Base-by-base conservation (phyloP, 257 asterid genomes). In the Salvia rosmarinus region DNA sequence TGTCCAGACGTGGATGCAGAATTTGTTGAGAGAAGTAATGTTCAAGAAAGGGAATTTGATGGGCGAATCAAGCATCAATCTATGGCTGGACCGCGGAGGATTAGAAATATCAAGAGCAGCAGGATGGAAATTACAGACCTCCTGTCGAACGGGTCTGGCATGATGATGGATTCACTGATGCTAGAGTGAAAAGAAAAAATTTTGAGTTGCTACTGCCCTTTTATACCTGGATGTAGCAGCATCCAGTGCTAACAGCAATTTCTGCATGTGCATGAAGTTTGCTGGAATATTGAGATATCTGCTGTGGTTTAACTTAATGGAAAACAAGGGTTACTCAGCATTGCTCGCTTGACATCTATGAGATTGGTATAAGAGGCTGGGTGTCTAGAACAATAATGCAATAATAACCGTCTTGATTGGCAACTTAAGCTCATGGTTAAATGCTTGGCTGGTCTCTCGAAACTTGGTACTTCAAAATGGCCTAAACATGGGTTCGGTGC, bases 141-240 rank as follows among this genome's bases (percentile, higher is more conserved):
- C 85, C 86, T 6, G 62, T 70, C 32, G 90, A 79, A 46, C 84
- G 82, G 78, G 85, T 77, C 12, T 90, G 96, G 97, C 89, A 82
- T 74, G 92, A 83, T 46, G 88, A 90, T 17, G 89, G 86, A 39
- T 86, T 89, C 68, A 25, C 52, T 16, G 98, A 86, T 74, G 76
- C 83, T 47, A 81, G 88, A 71, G 77, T 51, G 73, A 92, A 92
- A 83, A 83, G 95, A 78, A 87, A 95, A 90, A 93, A 78, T 92
- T 86, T 79, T 90, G 83, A 88, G 75, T 30, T 59, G 57, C 59
- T 73, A n/a, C 72, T 30, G 59, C 51, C 51, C 25, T 20, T 64
- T 13, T 20, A 32, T 17, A 46, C 21, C 72, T 23, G 67, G 62
- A 55, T 54, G 43, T 14, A 37, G 34, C 39, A 6, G 28, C 23